phyloP scores from a whole-genome alignment of 2,329 filamentous ascomycete genomes.

The Lasiodiplodia theobromae region DNA sequence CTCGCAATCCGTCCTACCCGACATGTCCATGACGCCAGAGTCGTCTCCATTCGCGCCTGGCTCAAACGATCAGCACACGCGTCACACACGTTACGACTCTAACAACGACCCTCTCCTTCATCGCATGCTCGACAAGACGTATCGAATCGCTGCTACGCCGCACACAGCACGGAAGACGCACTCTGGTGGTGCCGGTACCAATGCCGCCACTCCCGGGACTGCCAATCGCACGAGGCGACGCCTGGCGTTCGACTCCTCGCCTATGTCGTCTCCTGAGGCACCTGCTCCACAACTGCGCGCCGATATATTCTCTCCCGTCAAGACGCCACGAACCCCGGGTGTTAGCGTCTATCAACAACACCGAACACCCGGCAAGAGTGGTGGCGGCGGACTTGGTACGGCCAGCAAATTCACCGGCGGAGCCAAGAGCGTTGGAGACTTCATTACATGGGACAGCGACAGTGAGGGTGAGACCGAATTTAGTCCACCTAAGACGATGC shows the following conservation, averaged over 20 bases:
- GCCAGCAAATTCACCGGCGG: slow-evolving; percentile 14
- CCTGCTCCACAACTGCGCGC: slow-evolving; percentile 82
- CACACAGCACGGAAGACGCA: slow-evolving; percentile 62
- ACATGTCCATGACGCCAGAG: slow-evolving; percentile 51
- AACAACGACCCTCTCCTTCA: slow-evolving; percentile 82
- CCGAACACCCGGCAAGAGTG: slow-evolving; percentile 5
- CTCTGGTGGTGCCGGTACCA: slow-evolving; percentile 8
- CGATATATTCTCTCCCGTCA: slow-evolving; percentile 53
- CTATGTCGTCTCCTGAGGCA: slow-evolving; percentile 67
- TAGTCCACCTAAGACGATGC: slow-evolving; percentile 93
- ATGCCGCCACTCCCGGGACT: slow-evolving; percentile 82
- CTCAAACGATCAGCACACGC: slow-evolving; percentile 46
- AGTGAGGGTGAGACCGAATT: slow-evolving; percentile 65
- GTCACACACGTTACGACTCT: slow-evolving; percentile 46
- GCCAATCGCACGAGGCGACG: slow-evolving; percentile 39
- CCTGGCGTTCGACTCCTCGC: slow-evolving; percentile 51
- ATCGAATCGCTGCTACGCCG: slow-evolving; percentile 90
- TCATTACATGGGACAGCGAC: slow-evolving; percentile 72
- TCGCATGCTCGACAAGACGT: slow-evolving; percentile 93
- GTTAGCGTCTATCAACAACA: slow-evolving; percentile 70
- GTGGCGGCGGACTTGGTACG: slow-evolving; percentile 3
- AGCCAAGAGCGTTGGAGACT: slow-evolving; percentile 7
- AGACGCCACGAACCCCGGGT: slow-evolving; percentile 73
- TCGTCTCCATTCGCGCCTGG: slow-evolving; percentile 62
- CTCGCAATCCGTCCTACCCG: slow-evolving; percentile 43